Conservation (phyloP, 2,329 filamentous ascomycete genomes). For the Penicillium capsulatum region DNA sequence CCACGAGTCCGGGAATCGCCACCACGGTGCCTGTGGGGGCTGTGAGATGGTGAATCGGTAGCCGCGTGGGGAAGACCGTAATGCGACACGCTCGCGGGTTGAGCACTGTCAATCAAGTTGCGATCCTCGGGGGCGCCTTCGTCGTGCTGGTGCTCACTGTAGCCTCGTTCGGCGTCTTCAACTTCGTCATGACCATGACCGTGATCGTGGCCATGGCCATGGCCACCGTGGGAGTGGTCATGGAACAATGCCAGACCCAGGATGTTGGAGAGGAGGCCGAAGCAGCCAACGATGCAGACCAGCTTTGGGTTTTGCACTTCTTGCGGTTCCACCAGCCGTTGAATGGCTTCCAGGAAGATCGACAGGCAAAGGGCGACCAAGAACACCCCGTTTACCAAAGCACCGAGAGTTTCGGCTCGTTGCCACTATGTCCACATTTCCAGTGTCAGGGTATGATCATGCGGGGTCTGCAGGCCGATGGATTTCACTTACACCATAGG, state of each 20-base stretch:
- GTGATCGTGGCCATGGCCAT: constrained; percentile 50
- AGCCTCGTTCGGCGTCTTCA: constrained; percentile 41
- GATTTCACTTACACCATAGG: constrained; percentile 72
- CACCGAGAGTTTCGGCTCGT: constrained; percentile 92
- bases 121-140: constrained; percentile 58
- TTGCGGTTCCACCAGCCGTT: constrained; percentile 86
- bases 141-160: constrained; percentile 36
- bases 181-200: constrained; percentile 49
- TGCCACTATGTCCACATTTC: constrained; percentile 64
- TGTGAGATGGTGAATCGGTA: constrained; percentile 27
- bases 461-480: not conserved
- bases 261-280: constrained; percentile 83
- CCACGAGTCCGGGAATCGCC: constrained; percentile 25
- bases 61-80: constrained; percentile 28
- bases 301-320: constrained; percentile 79
- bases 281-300: constrained; percentile 82
- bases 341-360: constrained; percentile 91
- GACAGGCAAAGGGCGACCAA: constrained; percentile 92
- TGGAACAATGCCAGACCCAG: constrained; percentile 87
- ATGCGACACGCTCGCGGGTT: constrained; percentile 25
- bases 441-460: constrained; percentile 10
- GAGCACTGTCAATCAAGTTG: constrained; percentile 54
- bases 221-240: constrained; percentile 79
- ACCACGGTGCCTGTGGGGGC: constrained; percentile 27
- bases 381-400: constrained; percentile 96